Evolutionary conservation across 768 basidiomycete genomes (phyloP).

Genomic region (Pleurotus cornucopiae): DNA sequence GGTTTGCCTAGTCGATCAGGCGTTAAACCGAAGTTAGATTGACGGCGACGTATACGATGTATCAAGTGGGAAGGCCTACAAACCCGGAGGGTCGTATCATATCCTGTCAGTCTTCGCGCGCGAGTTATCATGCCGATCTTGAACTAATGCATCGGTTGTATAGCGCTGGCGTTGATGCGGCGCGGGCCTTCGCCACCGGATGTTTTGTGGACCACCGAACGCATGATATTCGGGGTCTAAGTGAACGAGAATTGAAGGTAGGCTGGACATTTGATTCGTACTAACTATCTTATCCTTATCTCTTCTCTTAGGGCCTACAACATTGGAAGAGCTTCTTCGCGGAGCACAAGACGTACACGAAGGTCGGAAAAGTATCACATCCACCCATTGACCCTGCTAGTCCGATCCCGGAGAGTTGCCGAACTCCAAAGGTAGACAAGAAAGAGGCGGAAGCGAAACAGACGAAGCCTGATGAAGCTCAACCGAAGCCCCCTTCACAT

Average conservation of each 20-base stretch:
- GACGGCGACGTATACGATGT: conserved; percentile 94
- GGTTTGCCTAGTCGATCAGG: conserved; percentile 11
- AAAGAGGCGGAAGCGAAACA: conserved; percentile 23
- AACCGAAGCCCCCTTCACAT: conserved; percentile 10
- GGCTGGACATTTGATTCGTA: background rate
- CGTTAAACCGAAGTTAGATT: conserved; percentile 44
- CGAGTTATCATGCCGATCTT: conserved; percentile 11
- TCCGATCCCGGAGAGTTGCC: conserved; percentile 73
- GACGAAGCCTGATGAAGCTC: conserved; percentile 22
- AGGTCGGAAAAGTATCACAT: conserved; percentile 75
- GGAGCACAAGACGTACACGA: conserved; percentile 74
- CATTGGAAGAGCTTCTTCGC: conserved; percentile 92
- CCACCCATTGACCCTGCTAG: conserved; percentile 71
- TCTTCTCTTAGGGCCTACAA: conserved; percentile 51
- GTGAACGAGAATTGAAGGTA: conserved; percentile 66
- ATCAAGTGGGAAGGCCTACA: conserved; percentile 73
- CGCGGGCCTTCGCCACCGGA: conserved; percentile 88
- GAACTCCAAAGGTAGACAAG: conserved; percentile 57
- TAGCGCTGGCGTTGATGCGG: conserved; percentile 84
- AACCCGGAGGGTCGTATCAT: conserved; percentile 83
- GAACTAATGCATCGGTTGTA: conserved; percentile 19
- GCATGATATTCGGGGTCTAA: conserved; percentile 84
- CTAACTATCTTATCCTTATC: background rate
- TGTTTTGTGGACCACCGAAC: conserved; percentile 91
- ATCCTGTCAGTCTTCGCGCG: conserved; percentile 46